Evolutionary conservation across 805 yeast genomes (phyloP), one percentile per base, ranked within the genome.

Genomic region (Suhomyces tanzawaensis): DNA sequence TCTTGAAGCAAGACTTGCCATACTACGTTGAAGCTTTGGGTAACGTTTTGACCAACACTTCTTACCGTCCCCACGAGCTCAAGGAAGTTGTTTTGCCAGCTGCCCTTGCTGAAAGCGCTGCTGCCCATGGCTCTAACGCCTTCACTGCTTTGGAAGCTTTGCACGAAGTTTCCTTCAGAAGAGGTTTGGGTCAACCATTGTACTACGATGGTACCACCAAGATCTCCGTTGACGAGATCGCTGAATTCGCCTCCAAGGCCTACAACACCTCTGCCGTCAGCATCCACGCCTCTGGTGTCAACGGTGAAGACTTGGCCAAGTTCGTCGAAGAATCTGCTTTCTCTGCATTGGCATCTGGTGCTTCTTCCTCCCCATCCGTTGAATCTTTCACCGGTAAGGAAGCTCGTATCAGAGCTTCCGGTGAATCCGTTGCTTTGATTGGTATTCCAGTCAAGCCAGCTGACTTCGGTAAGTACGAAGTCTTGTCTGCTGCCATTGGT

Each of bases 1-100:
- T 93, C 72, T 76, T 91, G 66, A 81, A 82, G 61, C 86, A 85
- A 67, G 85, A 82, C 62, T 78, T 93, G 58, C 98, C 98, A 44
- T 93, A 81, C 76, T 93, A 79, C 65, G 95, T 91, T 47, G 84
- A 84, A 55, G 85, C 87, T 21, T 69, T 93, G 41, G 91, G 86
- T 56, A 82, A 82, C 53, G 85, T 84, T 40, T 60, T 85, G 40
- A 65, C 81, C 57, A 74, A 76, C 62, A 78, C 95, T 32, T 66
- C 81, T 26, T 90, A 74, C 79, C 84, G 83, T 68, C 81, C 83
- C 37, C 88, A 87, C 69, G 96, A 93, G 73, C 73, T 84, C 45
- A 64, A 66, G 39, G 99, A 93, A 76, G 71, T 79, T 47, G 95
- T 86, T 23, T 64, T 79, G 44, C 98, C 97, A 47, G 79, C 79